Conservation (phyloP, 192 early-diverging fungal species). For the Neocallimastix lanati region DNA sequence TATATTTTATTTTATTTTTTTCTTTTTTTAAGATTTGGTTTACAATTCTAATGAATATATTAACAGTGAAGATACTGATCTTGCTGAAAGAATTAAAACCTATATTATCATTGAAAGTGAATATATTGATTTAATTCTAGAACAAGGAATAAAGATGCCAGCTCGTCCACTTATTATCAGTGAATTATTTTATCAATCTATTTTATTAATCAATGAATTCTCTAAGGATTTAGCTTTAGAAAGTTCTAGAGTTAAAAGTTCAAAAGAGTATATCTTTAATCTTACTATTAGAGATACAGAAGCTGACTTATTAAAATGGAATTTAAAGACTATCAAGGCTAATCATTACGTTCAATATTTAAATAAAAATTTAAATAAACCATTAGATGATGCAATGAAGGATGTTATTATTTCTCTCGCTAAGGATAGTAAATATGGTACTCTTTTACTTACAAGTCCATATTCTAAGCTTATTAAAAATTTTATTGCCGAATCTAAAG, state of each 20-base stretch:
- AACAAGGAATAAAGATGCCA: not conserved
- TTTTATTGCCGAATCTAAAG: not conserved
- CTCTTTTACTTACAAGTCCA: not conserved
- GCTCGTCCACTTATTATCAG: not conserved
- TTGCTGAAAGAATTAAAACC: not conserved
- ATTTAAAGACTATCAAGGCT: not conserved
- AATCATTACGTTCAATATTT: not conserved
- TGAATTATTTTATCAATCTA: not conserved
- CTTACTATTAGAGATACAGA: not conserved
- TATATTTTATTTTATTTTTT: too few relatives aligned
- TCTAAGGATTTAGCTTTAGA: not conserved
- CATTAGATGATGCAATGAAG: not conserved
- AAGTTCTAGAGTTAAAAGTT: not conserved
- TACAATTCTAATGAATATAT: not conserved
- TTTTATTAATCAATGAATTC: not conserved
- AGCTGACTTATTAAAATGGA: not conserved
- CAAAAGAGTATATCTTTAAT: not conserved
- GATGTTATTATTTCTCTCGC: not conserved
- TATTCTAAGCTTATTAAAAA: not conserved
- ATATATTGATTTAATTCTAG: not conserved
- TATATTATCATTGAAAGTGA: not conserved
- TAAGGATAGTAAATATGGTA: not conserved
- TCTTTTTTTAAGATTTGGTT: too few relatives aligned
- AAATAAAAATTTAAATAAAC: not conserved
- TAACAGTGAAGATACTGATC: not conserved